These are phyloP conservation scores for Penicillium odoratum DNA, from an alignment of 495 filamentous ascomycete species.

Conservation along the genomic window DNA sequence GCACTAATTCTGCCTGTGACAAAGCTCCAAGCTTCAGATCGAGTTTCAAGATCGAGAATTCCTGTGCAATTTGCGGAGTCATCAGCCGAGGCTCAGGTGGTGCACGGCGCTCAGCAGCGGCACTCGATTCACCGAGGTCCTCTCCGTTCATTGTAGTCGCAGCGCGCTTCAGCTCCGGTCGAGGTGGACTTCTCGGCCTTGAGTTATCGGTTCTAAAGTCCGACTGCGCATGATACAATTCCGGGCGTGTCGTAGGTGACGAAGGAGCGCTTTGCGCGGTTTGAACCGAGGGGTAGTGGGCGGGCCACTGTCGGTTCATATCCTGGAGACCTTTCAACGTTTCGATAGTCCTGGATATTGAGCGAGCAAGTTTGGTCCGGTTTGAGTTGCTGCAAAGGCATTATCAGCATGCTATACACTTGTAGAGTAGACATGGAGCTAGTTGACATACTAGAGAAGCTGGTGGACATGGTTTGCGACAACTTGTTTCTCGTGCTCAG, in stretches of 20 bases:
- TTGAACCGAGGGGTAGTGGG: slow-evolving; percentile 88
- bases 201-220: slow-evolving; percentile 32
- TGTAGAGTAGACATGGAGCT: neutral
- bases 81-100: slow-evolving; percentile 71
- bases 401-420: slow-evolving; percentile 21
- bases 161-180: slow-evolving; percentile 64
- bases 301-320: slow-evolving; percentile 89
- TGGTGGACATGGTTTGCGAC: slow-evolving; percentile 73
- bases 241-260: slow-evolving; percentile 41
- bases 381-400: slow-evolving; percentile 76
- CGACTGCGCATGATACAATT: slow-evolving; percentile 56
- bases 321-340: slow-evolving; percentile 77
- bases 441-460: slow-evolving; percentile 57
- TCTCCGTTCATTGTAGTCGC: slow-evolving; percentile 67
- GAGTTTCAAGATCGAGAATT: slow-evolving; percentile 93
- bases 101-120: slow-evolving; percentile 56
- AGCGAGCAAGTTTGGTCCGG: slow-evolving; percentile 76
- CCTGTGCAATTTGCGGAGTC: slow-evolving; percentile 89
- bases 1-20: slow-evolving; percentile 86
- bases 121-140: slow-evolving; percentile 68
- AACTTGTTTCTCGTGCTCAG: slow-evolving; percentile 59
- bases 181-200: slow-evolving; percentile 38
- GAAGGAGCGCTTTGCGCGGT: slow-evolving; percentile 42
- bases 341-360: slow-evolving; percentile 82
- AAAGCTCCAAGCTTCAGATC: slow-evolving; percentile 87